Evolutionary conservation across 306 rosid species (phyloP).

Genomic region (Pachyrhizus erosus): DNA sequence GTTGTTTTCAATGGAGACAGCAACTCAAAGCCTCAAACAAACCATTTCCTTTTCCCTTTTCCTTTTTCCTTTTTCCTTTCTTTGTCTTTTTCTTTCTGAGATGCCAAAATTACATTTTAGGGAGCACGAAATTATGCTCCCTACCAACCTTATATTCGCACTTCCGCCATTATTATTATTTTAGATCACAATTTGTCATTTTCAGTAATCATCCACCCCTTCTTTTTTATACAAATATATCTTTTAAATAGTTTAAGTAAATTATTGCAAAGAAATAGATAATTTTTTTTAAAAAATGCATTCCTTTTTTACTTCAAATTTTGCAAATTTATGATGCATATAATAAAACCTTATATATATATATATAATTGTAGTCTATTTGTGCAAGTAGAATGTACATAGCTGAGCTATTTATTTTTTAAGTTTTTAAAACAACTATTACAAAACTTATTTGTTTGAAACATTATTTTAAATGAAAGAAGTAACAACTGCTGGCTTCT

Average conservation of each 20-base stretch:
- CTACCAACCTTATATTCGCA: constrained; percentile 34
- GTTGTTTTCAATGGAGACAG: constrained; percentile 30
- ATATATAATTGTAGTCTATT: background rate
- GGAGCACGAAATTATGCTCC: constrained; percentile 32
- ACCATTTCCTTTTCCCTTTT: background rate
- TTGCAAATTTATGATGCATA: background rate
- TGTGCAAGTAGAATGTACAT: background rate
- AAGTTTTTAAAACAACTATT: background rate
- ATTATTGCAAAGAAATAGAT: background rate
- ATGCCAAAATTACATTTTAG: constrained; percentile 28
- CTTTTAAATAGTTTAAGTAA: background rate
- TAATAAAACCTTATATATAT: too few relatives aligned
- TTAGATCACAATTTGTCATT: constrained; percentile 33
- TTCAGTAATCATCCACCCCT: background rate
- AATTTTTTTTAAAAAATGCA: background rate
- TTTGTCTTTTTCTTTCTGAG: constrained; percentile 28
- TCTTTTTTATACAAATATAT: background rate
- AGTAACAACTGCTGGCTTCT: background rate
- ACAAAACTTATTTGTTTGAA: background rate
- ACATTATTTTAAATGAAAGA: background rate
- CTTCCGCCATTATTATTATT: background rate
- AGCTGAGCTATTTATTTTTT: too few relatives aligned
- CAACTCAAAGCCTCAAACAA: background rate
- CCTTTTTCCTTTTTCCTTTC: background rate
- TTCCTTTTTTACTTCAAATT: background rate